Conservation (phyloP, 768 basidiomycete species). For the Amanita thiersii region DNA sequence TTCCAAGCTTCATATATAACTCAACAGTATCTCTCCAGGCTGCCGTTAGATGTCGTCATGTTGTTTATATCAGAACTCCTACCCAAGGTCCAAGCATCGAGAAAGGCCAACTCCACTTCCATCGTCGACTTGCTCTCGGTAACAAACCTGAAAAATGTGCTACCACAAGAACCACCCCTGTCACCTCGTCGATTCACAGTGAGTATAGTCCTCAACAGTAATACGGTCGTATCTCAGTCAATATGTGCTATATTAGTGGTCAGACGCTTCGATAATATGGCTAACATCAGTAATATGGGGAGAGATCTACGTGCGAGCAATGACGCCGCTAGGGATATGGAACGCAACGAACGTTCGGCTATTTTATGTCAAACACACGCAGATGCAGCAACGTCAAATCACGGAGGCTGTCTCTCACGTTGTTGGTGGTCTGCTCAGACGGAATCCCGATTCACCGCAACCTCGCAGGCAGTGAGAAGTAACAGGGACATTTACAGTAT, state of each 20-base stretch:
- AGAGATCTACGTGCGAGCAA: slow-evolving; percentile 85
- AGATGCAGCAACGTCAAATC: slow-evolving; percentile 58
- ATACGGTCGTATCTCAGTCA: slow-evolving; percentile 5
- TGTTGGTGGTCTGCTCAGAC: slow-evolving; percentile 67
- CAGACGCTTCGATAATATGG: slow-evolving; percentile 88
- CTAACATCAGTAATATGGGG: slow-evolving; percentile 93
- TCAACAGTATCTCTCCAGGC: slow-evolving; percentile 29
- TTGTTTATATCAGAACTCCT: slow-evolving; percentile 82
- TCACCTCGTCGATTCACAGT: slow-evolving; percentile 72
- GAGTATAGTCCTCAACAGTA: slow-evolving; percentile 18
- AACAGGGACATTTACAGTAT: too few species aligned
- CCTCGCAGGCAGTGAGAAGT: not conserved
- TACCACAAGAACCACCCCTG: slow-evolving; percentile 63
- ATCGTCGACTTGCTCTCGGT: slow-evolving; percentile 71
- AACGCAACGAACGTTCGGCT: slow-evolving; percentile 82
- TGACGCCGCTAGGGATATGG: slow-evolving; percentile 86
- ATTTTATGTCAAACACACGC: slow-evolving; percentile 88
- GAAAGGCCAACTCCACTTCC: slow-evolving; percentile 52
- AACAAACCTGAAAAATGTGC: slow-evolving; percentile 59
- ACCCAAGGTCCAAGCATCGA: slow-evolving; percentile 73
- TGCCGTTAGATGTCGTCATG: slow-evolving; percentile 86
- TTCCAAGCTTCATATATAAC: slow-evolving; percentile 5
- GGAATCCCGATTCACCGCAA: slow-evolving; percentile 28
- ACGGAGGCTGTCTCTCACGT: slow-evolving; percentile 76
- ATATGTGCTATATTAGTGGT: too few species aligned